These are phyloP conservation scores for Candolleomyces eurysporus DNA, from an alignment of 768 basidiomycete species.

Conservation along the genomic window DNA sequence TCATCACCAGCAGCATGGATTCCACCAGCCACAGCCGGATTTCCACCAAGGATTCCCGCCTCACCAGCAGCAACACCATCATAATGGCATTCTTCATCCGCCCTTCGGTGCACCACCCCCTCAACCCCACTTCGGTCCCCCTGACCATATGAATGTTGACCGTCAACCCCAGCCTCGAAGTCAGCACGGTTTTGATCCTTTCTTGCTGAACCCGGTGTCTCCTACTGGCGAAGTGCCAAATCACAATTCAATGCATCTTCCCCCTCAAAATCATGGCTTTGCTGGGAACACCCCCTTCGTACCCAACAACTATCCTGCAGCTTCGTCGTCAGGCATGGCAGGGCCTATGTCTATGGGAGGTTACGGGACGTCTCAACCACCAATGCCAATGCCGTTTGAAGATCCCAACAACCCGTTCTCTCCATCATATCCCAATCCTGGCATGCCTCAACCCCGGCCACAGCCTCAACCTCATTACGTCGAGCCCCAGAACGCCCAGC, in stretches of 20 bases:
- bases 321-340: neutral
- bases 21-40: neutral
- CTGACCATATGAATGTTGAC: slow-evolving; percentile 33
- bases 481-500: neutral
- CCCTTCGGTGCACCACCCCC: neutral
- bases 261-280: neutral
- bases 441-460: neutral
- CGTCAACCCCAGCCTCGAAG: slow-evolving; percentile 20
- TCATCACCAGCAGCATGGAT: neutral
- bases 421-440: neutral
- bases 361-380: no score
- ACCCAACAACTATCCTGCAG: neutral
- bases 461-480: neutral
- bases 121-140: slow-evolving; percentile 5
- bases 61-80: neutral
- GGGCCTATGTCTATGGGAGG: neutral
- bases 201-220: slow-evolving; percentile 52
- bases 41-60: neutral
- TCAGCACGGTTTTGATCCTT: slow-evolving; percentile 46
- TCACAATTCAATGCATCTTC: neutral
- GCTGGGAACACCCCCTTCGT: neutral
- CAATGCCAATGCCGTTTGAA: neutral
- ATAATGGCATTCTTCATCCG: neutral
- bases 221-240: slow-evolving; percentile 1
- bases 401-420: neutral